phyloP scores from a whole-genome alignment of 2,329 filamentous ascomycete genomes.

The Paraphaeosphaeria sporulosa region DNA sequence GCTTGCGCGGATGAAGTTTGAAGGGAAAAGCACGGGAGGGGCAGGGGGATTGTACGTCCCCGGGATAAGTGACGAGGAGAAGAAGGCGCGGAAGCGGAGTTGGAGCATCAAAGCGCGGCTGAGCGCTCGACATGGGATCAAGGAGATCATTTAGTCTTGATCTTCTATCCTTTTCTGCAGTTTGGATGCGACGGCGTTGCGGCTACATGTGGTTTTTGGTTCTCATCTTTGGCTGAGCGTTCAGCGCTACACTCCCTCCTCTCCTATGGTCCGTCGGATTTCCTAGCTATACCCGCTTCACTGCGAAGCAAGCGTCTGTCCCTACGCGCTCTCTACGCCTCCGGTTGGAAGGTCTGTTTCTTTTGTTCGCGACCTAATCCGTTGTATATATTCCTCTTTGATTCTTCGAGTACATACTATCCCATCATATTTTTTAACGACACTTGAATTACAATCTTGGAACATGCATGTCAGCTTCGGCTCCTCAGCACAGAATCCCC shows the following conservation, averaged over 20 bases:
- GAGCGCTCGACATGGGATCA: slow-evolving; percentile 32
- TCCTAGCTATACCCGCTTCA: slow-evolving; percentile 15
- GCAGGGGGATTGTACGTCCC: slow-evolving; percentile 15
- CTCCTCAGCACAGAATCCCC: not conserved
- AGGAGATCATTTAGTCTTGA: slow-evolving; percentile 32
- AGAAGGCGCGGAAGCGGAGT: slow-evolving; percentile 34
- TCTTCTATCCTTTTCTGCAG: not conserved
- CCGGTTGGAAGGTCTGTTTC: not conserved
- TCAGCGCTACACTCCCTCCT: not conserved
- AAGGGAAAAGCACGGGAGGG: slow-evolving; percentile 13
- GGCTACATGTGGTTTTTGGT: not conserved
- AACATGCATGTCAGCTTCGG: not conserved
- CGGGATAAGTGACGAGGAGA: slow-evolving; percentile 18
- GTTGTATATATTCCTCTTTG: not conserved
- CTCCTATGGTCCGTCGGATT: not conserved
- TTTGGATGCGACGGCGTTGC: not conserved
- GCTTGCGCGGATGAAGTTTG: slow-evolving; percentile 24
- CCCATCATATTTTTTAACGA: not conserved
- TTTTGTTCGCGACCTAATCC: not conserved
- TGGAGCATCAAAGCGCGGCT: slow-evolving; percentile 40
- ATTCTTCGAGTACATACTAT: not conserved
- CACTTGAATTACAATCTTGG: not conserved
- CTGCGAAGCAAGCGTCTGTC: slow-evolving; percentile 7
- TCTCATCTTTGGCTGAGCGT: not conserved
- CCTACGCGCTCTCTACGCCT: not conserved